phyloP scores from a whole-genome alignment of 495 filamentous ascomycete genomes.

The Friedmanniomyces simplex region DNA sequence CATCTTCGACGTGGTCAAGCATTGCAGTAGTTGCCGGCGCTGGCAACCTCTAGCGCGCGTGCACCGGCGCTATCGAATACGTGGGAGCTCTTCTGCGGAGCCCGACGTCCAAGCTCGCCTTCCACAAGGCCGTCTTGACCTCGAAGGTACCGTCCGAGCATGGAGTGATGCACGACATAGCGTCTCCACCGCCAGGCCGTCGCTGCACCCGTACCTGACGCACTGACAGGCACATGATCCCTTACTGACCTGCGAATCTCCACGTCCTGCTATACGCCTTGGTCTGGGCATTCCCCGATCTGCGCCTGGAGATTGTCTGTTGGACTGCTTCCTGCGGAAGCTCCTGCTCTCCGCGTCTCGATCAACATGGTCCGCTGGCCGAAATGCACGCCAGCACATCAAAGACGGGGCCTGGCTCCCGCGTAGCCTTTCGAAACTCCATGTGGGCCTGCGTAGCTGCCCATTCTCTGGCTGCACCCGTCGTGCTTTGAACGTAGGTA shows the following conservation, averaged over 20 bases:
- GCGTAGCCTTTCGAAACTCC: slow-evolving; percentile 2
- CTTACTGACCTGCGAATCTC: neutral
- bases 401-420: slow-evolving; percentile 32
- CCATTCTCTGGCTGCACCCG: neutral
- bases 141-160: neutral
- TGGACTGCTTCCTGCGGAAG: slow-evolving; percentile 2
- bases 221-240: slow-evolving; percentile 12
- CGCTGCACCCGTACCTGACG: slow-evolving; percentile 12
- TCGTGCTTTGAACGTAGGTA: neutral
- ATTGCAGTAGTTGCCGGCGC: neutral
- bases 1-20: neutral
- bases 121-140: neutral
- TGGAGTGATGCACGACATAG: slow-evolving; percentile 21
- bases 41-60: neutral
- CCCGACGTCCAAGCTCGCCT: slow-evolving; percentile 5
- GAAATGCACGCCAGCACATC: slow-evolving; percentile 88
- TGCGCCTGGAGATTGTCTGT: slow-evolving; percentile 6
- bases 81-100: neutral
- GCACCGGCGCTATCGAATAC: slow-evolving; percentile 3
- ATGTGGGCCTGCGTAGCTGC: neutral
- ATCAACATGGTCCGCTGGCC: slow-evolving; percentile 49
- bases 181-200: neutral
- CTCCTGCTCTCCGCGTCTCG: slow-evolving; percentile 31
- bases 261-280: neutral
- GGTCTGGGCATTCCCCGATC: slow-evolving; percentile 12